phyloP scores from a whole-genome alignment of 148 eudicot species.

The Suaeda aralocaspica region DNA sequence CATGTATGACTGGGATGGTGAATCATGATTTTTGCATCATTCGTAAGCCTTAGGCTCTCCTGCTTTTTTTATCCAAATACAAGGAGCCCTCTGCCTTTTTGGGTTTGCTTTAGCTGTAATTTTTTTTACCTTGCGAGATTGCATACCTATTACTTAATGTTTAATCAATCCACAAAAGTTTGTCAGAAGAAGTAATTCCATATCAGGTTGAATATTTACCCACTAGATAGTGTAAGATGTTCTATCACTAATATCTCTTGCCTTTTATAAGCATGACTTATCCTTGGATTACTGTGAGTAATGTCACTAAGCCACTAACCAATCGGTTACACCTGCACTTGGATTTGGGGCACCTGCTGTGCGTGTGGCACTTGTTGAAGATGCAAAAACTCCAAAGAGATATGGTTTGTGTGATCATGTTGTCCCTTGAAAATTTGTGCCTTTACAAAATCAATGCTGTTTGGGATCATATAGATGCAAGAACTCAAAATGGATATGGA shows the following conservation, averaged over 20 bases:
- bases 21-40: not conserved
- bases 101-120: not conserved
- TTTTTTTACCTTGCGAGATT: not conserved
- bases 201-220: not conserved
- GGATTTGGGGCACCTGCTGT: not conserved
- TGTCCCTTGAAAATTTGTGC: not conserved
- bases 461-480: too few relatives aligned
- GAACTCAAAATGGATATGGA: too few relatives aligned
- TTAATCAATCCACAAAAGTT: not conserved
- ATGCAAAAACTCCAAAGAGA: not conserved
- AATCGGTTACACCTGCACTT: not conserved
- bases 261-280: not conserved
- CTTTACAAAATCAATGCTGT: not conserved
- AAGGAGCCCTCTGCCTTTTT: not conserved
- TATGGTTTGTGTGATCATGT: not conserved
- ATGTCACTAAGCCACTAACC: not conserved
- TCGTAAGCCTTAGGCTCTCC: not conserved
- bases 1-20: conserved; percentile 3
- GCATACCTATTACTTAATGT: not conserved
- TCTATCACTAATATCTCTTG: not conserved
- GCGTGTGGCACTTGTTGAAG: not conserved
- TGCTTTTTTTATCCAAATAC: not conserved
- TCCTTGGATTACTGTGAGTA: conserved; percentile 1
- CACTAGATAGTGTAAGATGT: not conserved
- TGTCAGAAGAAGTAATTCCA: not conserved